These are phyloP conservation scores for Friedmanniomyces endolithicus DNA, from an alignment of 495 filamentous ascomycete genomes.

Conservation along the genomic window DNA sequence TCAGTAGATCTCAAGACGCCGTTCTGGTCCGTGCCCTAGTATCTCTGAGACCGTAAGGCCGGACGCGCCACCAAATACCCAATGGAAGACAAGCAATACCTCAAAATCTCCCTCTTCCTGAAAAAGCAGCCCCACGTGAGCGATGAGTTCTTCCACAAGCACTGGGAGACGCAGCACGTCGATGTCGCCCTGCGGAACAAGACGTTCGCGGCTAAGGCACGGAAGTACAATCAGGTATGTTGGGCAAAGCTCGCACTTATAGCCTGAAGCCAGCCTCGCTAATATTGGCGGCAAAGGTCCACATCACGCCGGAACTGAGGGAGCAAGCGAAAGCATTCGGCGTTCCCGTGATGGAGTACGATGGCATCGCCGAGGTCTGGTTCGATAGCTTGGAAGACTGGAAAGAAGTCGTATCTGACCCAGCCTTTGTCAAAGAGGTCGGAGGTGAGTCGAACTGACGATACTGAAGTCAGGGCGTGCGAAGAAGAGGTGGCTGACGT, in stretches of 20 bases:
- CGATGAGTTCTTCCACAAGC: conserved; percentile 19
- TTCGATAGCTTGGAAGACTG: conserved; percentile 21
- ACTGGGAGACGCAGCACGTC: conserved; percentile 19
- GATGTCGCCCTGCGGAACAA: conserved; percentile 19
- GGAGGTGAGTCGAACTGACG: conserved; percentile 1
- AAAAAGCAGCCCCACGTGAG: conserved; percentile 19
- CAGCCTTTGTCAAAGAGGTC: conserved; percentile 16
- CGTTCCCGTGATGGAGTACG: conserved; percentile 20
- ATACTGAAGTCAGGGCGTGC: too few species aligned
- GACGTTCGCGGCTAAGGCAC: conserved; percentile 16
- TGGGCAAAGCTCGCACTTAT: too few species aligned
- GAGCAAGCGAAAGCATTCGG: conserved; percentile 11
- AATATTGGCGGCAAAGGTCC: conserved; percentile 5
- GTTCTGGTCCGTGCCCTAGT: too few species aligned
- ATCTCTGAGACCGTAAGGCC: too few species aligned
- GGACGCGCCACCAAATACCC: too few species aligned
- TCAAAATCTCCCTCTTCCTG: conserved; percentile 17
- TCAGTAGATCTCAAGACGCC: too few species aligned
- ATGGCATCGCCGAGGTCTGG: conserved; percentile 24
- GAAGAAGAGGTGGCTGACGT: too few species aligned
- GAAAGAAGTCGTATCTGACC: conserved; percentile 12
- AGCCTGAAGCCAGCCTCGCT: not conserved
- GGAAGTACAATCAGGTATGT: conserved; percentile 20
- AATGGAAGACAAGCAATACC: conserved; percentile 1
- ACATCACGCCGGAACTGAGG: conserved; percentile 14